Conservation (phyloP, 2,329 filamentous ascomycete genomes). For the Teratosphaeria gauchensis region DNA sequence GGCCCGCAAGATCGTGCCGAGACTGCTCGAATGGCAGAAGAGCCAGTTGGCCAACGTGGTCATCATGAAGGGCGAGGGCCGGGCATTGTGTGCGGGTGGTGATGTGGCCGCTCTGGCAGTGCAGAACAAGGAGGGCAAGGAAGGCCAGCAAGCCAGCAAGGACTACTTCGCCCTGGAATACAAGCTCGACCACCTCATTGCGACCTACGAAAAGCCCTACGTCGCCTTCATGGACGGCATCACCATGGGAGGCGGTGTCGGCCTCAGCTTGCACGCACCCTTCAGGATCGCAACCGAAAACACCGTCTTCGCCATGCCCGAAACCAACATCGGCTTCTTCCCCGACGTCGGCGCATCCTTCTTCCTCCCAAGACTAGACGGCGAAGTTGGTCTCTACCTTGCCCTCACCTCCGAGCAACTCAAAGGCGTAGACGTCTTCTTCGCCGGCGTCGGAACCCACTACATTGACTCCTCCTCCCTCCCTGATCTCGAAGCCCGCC, state of each 20-base stretch:
- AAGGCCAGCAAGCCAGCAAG: slow-evolving; percentile 64
- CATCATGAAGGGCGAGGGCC: slow-evolving; percentile 81
- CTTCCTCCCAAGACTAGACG: slow-evolving; percentile 85
- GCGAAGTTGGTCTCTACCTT: slow-evolving; percentile 79
- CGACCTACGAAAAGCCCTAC: slow-evolving; percentile 87
- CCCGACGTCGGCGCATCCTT: slow-evolving; percentile 95
- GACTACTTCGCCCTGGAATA: slow-evolving; percentile 95
- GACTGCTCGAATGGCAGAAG: slow-evolving; percentile 86
- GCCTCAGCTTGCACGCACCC: slow-evolving; percentile 85
- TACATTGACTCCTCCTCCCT: slow-evolving; percentile 88
- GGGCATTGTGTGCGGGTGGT: slow-evolving; percentile 85
- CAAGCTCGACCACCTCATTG: slow-evolving; percentile 88
- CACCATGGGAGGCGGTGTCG: slow-evolving; percentile 96
- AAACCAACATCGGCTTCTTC: slow-evolving; percentile 97
- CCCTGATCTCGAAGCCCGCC: slow-evolving; percentile 67
- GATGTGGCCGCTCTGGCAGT: slow-evolving; percentile 73
- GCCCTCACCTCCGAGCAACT: slow-evolving; percentile 81
- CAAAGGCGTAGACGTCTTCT: slow-evolving; percentile 75
- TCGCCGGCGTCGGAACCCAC: slow-evolving; percentile 87
- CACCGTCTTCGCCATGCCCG: slow-evolving; percentile 95
- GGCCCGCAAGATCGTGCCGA: slow-evolving; percentile 85
- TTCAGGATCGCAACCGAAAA: slow-evolving; percentile 94
- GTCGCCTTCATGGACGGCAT: slow-evolving; percentile 95
- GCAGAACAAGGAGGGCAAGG: slow-evolving; percentile 56
- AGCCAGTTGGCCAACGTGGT: slow-evolving; percentile 89